Conservation (phyloP, 495 filamentous ascomycete species). For the Baudoinia panamericana region DNA sequence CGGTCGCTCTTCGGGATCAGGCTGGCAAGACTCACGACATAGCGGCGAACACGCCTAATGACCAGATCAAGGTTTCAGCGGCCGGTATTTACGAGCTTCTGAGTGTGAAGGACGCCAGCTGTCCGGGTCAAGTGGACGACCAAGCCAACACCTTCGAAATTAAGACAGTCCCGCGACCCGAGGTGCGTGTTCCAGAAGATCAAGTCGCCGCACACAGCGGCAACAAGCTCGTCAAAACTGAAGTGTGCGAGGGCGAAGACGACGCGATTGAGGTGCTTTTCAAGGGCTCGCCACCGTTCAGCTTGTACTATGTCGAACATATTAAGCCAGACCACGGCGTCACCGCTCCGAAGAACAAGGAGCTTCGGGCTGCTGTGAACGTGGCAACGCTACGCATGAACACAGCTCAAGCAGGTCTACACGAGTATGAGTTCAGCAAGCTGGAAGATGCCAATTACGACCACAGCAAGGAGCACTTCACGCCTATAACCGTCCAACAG, state of each 20-base stretch:
- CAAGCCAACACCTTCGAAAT: slow-evolving; percentile 62
- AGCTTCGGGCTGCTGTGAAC: slow-evolving; percentile 56
- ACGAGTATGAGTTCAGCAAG: slow-evolving; percentile 74
- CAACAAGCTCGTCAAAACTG: slow-evolving; percentile 45
- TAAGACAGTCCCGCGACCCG: slow-evolving; percentile 68
- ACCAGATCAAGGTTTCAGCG: slow-evolving; percentile 47
- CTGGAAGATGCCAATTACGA: slow-evolving; percentile 76
- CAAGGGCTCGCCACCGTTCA: slow-evolving; percentile 64
- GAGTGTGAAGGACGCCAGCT: slow-evolving; percentile 60
- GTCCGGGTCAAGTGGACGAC: slow-evolving; percentile 65
- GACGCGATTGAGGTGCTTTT: slow-evolving; percentile 72
- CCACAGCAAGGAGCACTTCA: slow-evolving; percentile 46
- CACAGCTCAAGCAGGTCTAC: slow-evolving; percentile 62
- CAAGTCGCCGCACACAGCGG: slow-evolving; percentile 34
- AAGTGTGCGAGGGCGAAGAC: slow-evolving; percentile 87
- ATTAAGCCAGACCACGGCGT: slow-evolving; percentile 43
- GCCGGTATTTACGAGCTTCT: slow-evolving; percentile 67
- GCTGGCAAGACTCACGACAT: slow-evolving; percentile 33
- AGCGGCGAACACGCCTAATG: slow-evolving; percentile 50
- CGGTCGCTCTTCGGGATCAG: slow-evolving; percentile 55
- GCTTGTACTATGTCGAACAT: slow-evolving; percentile 66
- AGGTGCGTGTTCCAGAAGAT: slow-evolving; percentile 52
- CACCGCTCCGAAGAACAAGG: slow-evolving; percentile 45
- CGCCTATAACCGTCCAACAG: slow-evolving; percentile 60
- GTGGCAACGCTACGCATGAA: slow-evolving; percentile 69